A percentile compares a stretch with the other conserved stretches of the same genome.
Evolutionary conservation across 768 basidiomycete genomes (phyloP).

Genomic region (Leccinum fibrillosum): DNA sequence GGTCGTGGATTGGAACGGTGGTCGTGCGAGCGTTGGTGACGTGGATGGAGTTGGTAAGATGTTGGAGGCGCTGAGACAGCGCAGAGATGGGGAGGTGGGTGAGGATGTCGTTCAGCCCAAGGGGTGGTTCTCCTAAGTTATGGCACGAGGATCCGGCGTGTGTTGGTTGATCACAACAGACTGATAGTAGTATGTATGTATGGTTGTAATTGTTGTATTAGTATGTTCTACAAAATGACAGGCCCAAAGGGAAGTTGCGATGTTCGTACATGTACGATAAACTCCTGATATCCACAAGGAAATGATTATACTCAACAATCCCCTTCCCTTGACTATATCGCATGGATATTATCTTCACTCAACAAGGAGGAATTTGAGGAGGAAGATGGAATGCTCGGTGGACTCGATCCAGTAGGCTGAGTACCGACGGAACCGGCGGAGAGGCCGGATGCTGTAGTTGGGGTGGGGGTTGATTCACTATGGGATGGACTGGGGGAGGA

Average conservation of each 20-base stretch:
- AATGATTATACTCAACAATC: not conserved
- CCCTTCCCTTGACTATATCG: not conserved
- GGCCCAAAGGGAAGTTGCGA: not conserved
- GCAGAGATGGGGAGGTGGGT: constrained; percentile 60
- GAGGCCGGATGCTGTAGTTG: not conserved
- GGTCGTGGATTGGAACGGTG: constrained; percentile 74
- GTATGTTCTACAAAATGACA: not conserved
- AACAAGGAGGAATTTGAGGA: not conserved
- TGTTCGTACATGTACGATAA: not conserved
- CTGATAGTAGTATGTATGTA: too few species aligned
- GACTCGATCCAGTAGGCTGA: not conserved
- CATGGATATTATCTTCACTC: not conserved
- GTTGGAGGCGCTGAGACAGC: constrained; percentile 61
- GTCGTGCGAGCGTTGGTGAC: constrained; percentile 62
- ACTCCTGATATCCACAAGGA: not conserved
- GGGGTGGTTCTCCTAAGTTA: constrained; percentile 50
- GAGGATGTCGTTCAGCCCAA: constrained; percentile 42
- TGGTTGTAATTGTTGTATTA: not conserved
- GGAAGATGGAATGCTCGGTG: not conserved
- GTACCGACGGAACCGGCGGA: not conserved
- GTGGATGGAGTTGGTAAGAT: constrained; percentile 67
- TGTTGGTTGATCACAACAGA: too few species aligned
- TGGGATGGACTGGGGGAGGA: not conserved
- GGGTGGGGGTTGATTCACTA: not conserved
- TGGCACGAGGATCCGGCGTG: not conserved